Base-by-base conservation (phyloP, 2,329 filamentous ascomycete species). In the Fusarium sulawesiense region DNA sequence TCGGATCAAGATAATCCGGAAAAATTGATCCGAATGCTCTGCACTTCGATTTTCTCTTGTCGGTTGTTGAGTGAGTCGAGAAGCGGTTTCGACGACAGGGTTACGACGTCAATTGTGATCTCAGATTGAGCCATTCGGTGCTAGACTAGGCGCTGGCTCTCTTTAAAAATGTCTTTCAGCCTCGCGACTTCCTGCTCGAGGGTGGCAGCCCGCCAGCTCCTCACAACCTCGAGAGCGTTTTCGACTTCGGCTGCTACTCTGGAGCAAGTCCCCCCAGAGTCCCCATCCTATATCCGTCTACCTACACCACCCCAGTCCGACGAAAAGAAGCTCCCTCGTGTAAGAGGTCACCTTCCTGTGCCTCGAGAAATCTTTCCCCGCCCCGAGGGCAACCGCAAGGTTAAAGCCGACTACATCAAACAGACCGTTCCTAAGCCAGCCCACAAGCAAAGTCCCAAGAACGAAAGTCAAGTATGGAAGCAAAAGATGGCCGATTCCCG, bases 271-370 rank as follows among this genome's bases (percentile, higher is more conserved):
- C 91, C 91, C 20, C 95, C 96, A 50, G 93, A 98, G 78, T 97
- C 94, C 37, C 95, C 96, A 48, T 87, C 88, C 70, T 98, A 92
- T 84, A 92, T 98, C 81, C 89, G 93, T 71, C 85, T 98, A 58
- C 95, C 94, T 49, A 85, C 86, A 72, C 87, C 92, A 50, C 87
- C 89, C n/a, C 93, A 97, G 78, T 89, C 91, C 53, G 85, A 88
- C 32, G 83, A 87, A 72, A 78, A 78, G 16, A 81, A 79, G 65
- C 81, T 76, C 4, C 76, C 80, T 3, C 80, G 80, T 12, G 79
- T 93, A 34, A 93, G 93, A 78, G 96, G 96, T 73, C 88, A 91
- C 60, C 87, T 99, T 0, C 96, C 96, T 11, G 85, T 93, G 0
- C 95, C 96, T 37, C 91, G 94, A 68, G 87, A 93, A 60, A 82